These are phyloP conservation scores for Aspergillus carlsbadensis DNA, from an alignment of 495 filamentous ascomycete genomes.

Conservation along the genomic window DNA sequence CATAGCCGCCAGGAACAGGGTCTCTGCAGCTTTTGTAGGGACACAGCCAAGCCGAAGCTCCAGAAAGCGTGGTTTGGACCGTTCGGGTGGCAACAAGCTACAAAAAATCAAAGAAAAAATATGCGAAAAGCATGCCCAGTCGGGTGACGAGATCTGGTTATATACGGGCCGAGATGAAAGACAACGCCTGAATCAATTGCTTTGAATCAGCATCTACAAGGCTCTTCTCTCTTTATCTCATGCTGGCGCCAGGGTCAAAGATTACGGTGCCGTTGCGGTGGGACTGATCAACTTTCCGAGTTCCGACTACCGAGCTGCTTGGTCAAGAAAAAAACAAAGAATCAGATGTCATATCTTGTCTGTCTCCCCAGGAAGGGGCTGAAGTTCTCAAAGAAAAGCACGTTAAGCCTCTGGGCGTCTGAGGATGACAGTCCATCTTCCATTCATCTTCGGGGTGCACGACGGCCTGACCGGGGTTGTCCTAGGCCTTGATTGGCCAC, in stretches of 20 bases:
- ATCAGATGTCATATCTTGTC: neutral
- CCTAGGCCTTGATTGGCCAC: slow-evolving; percentile 16
- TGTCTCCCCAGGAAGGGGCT: no score
- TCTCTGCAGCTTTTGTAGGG: slow-evolving; percentile 13
- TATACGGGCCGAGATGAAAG: neutral
- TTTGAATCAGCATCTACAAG: slow-evolving; percentile 7
- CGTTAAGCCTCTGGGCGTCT: neutral
- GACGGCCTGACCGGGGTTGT: slow-evolving; percentile 23
- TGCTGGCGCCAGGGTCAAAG: no score
- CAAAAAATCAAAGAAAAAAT: neutral
- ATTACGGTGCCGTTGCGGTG: neutral
- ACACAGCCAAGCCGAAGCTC: slow-evolving; percentile 6
- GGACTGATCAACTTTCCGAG: neutral
- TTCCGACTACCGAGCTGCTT: slow-evolving; percentile 1
- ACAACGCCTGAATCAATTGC: slow-evolving; percentile 2
- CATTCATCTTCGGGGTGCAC: slow-evolving; percentile 11
- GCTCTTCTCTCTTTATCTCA: neutral
- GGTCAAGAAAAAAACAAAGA: neutral
- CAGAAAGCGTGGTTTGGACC: neutral
- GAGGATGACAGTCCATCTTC: neutral
- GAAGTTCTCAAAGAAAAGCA: neutral
- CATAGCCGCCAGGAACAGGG: slow-evolving; percentile 11
- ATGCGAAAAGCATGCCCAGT: neutral
- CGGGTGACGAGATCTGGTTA: neutral
- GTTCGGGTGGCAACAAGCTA: slow-evolving; percentile 3